Percentiles rank a stretch among this genome's conserved stretches.
Evolutionary conservation across 1,139 yeast species (phyloP).

Genomic region (Casaregolazyma suthepensis): DNA sequence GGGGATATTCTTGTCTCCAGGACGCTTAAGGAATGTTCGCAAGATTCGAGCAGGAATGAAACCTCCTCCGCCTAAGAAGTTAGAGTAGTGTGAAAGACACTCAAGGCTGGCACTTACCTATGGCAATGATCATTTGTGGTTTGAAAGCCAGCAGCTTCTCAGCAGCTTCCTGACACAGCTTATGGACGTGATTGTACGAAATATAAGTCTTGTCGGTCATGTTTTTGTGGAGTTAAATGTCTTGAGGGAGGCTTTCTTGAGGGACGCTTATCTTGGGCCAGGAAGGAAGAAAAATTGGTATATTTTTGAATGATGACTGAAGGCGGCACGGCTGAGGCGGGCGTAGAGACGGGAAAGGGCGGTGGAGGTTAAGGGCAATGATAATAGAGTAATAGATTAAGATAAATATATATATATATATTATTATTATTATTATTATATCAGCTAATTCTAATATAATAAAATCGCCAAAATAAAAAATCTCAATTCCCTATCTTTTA

Average conservation of each 20-base stretch:
- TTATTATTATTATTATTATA: too few relatives aligned
- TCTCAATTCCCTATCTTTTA: too few relatives aligned
- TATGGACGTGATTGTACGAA: conserved; percentile 88
- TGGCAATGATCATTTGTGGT: conserved; percentile 87
- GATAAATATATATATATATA: too few relatives aligned
- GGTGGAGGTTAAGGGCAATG: not conserved
- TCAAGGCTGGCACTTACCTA: conserved; percentile 36
- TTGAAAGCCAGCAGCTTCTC: conserved; percentile 59
- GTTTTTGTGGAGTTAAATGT: not conserved
- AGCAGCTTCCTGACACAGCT: conserved; percentile 84
- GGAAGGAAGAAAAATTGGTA: not conserved
- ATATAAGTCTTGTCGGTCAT: conserved; percentile 61
- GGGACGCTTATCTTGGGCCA: not conserved
- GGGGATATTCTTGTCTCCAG: conserved; percentile 82
- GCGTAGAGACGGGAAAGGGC: too few relatives aligned
- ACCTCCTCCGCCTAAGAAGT: conserved; percentile 69
- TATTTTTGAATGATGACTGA: not conserved
- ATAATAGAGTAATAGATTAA: too few relatives aligned
- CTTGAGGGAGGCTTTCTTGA: too few relatives aligned
- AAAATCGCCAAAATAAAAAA: too few relatives aligned
- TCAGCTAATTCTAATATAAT: too few relatives aligned
- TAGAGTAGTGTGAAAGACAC: not conserved
- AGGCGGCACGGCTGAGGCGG: not conserved
- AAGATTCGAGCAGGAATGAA: conserved; percentile 94
- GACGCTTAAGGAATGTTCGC: conserved; percentile 80